Evolutionary conservation across 768 basidiomycete species (phyloP), one percentile per base, ranked within the genome.

Genomic region (Galerina sulciceps): DNA sequence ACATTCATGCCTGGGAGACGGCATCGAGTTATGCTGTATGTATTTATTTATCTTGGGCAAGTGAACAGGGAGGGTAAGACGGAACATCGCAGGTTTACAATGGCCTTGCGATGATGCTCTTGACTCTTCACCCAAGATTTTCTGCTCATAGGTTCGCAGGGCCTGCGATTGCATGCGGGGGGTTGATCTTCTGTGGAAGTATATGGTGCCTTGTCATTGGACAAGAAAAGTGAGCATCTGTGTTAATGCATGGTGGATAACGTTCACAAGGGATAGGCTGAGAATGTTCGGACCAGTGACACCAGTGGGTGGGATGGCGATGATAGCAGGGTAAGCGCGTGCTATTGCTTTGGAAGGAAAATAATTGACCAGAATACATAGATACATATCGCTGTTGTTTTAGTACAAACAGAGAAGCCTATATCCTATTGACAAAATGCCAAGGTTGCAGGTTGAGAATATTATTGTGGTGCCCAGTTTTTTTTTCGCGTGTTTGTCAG

Each of bases 91-190:
- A 91, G 89, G 75, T 90, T 40, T 83, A 80, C 67, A 90, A 91
- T 57, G 90, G 90, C 13, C 78, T 92, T 10, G 87, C 80, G 0
- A 73, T 91, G 55, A 71, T 91, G 65, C 69, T 84, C 10, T 66
- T 90, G 10, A 89, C 89, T 1, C 66, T 85, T 67, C 87, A 91
- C 71, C 85, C 79, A 1, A 79, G 80, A 34, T 89, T 90, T 66
- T 71, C 84, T 0, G 57, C 64, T 0, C 87, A 90, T 65, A 73
- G 77, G 10, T 90, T 90, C 65, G 84, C 89, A 22, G 89, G 87
- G 4, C 87, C 85, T 2, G 87, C 88, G 2, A 86, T 91, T 53
- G 75, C 81, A 6, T 71, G 72, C 1, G 89, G 90, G 2, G 74
- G 81, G 0, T 46, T 79, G 1, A 43, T 90, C 3, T 90, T 91